Evolutionary conservation across 306 rosid genomes (phyloP).

Genomic region (Cyclanthera cordifolia): DNA sequence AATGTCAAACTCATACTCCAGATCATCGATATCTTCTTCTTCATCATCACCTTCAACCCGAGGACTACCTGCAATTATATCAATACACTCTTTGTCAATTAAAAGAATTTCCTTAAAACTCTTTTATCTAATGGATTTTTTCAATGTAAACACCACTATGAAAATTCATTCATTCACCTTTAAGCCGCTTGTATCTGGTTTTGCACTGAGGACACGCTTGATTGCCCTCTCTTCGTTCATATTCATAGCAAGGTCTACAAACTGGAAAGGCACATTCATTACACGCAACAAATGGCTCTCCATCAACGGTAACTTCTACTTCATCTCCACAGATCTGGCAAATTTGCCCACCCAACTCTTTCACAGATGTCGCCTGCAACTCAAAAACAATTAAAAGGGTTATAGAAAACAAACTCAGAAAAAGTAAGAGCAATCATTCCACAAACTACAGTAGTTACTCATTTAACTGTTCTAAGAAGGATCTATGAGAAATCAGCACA

Average conservation of each 20-base stretch:
- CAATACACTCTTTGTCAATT: not conserved
- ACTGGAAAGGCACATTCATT: slow-evolving; percentile 90
- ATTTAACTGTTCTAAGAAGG: not conserved
- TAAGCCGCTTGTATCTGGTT: slow-evolving; percentile 74
- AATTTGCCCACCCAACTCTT: slow-evolving; percentile 66
- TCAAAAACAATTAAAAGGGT: not conserved
- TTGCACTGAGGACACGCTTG: slow-evolving; percentile 87
- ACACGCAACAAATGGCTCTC: slow-evolving; percentile 85
- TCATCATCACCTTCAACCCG: slow-evolving; percentile 90
- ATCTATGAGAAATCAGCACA: no score
- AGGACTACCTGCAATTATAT: slow-evolving; percentile 43
- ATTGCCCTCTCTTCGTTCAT: slow-evolving; percentile 84
- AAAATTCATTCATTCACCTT: slow-evolving; percentile 28
- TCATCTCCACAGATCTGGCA: slow-evolving; percentile 97
- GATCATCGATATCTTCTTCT: slow-evolving; percentile 71
- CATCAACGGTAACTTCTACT: slow-evolving; percentile 58
- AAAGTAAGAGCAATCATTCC: not conserved
- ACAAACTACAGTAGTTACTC: not conserved
- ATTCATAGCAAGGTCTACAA: slow-evolving; percentile 86
- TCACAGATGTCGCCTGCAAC: slow-evolving; percentile 55
- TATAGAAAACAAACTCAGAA: not conserved
- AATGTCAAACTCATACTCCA: slow-evolving; percentile 73
- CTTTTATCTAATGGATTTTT: no score
- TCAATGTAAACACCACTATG: no score
- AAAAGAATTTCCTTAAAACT: not conserved